Percentiles rank a stretch among this genome's conserved stretches.
phyloP scores from a whole-genome alignment of 495 filamentous ascomycete genomes.

The Bathelium albidoporum region DNA sequence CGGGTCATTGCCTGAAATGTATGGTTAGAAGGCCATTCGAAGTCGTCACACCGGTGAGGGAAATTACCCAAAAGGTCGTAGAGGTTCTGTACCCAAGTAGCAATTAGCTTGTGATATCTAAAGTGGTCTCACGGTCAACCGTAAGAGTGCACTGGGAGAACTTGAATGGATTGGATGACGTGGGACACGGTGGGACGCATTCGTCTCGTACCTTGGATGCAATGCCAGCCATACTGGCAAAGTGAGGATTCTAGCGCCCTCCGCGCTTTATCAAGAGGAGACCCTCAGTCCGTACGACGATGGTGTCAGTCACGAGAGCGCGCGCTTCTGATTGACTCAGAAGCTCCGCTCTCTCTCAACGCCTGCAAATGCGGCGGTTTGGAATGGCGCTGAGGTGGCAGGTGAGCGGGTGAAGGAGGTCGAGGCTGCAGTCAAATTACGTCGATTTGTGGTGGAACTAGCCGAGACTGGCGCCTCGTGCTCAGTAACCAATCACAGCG shows the following conservation, averaged over 20 bases:
- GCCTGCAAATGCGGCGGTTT: background rate
- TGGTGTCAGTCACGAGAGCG: background rate
- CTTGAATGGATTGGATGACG: conserved; percentile 17
- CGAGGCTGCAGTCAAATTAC: conserved; percentile 9
- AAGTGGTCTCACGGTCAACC: background rate
- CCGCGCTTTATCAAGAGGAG: conserved; percentile 14
- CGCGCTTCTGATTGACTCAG: conserved; percentile 2
- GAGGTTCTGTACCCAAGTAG: conserved; percentile 26
- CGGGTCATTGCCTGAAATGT: conserved; percentile 66
- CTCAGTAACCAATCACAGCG: background rate
- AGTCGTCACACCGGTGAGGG: background rate
- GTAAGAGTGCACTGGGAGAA: conserved; percentile 8
- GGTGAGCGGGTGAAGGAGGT: conserved; percentile 2
- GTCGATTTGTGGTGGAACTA: conserved; percentile 11
- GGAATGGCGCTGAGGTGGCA: background rate
- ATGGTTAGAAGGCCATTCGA: background rate
- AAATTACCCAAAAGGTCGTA: conserved; percentile 35
- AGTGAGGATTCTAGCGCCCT: conserved; percentile 26
- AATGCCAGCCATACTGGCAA: conserved; percentile 25
- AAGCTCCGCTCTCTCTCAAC: background rate
- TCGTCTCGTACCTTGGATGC: conserved; percentile 29
- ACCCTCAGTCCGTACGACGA: background rate
- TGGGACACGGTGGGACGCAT: background rate
- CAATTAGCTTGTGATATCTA: conserved; percentile 1
- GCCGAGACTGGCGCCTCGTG: conserved; percentile 8